Base-by-base conservation (phyloP, 2,329 filamentous ascomycete species). In the Leptosphaerulina australis region DNA sequence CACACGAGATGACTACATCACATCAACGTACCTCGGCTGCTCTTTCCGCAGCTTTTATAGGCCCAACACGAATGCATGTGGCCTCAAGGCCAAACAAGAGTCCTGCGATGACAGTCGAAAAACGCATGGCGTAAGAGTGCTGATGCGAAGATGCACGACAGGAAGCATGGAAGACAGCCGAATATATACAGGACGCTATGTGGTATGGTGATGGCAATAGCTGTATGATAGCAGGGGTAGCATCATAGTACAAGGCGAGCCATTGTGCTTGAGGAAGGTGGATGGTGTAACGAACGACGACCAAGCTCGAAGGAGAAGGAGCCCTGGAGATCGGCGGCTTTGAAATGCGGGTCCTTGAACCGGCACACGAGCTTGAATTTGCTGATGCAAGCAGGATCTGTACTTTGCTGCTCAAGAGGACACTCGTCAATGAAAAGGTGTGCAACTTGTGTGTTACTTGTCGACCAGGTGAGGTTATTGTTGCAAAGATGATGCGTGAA, bases 231-330 rank as follows among this genome's bases (percentile, higher is more conserved):
- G 41, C 56, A 45, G 44, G 58, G 56, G 33, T 61, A 36, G 30
- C 43, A 51, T 44, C 50, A 50, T 55, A 49, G 58, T 45, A 43
- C 59, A 38, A 37, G 29, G 24, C 33, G 24, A 44, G 41, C 43
- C 36, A 38, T 48, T 50, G 52, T 64, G 44, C 38, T 63, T 67
- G 33, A 33, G 64, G 66, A 64, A 69, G 64, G 66, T 67, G 54
- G 57, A 48, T 57, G 55, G 53, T 48, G 51, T 47, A 58, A 50
- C 44, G 37, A 54, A 33, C 44, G 47, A 44, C 35, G 41, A 56
- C 62, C 57, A 60, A 44, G 39, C 66, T 63, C 34, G 24, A 68
- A 54, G 12, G 17, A 66, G 66, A 56, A 69, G 64, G 64, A 60
- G 63, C 55, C 18, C 45, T 33, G 48, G 44, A 41, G 55, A 65